These are phyloP conservation scores for Beauveria medogensis DNA, from an alignment of 2,329 filamentous ascomycete species.

Conservation along the genomic window DNA sequence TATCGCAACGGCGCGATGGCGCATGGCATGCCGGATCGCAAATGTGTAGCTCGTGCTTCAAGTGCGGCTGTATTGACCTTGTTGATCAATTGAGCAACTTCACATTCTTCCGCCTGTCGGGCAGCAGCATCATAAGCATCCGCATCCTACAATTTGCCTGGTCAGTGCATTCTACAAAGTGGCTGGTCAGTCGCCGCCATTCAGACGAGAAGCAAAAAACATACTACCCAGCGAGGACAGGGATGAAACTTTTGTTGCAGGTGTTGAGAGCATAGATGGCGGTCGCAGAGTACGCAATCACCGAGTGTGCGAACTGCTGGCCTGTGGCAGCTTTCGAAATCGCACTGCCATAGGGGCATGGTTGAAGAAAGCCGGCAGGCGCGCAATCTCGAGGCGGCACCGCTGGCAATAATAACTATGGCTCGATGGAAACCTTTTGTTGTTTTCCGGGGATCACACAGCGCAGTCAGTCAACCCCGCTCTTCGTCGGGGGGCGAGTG, in stretches of 20 bases:
- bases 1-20: constrained; percentile 28
- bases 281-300: constrained; percentile 31
- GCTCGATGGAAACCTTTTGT: background rate
- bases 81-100: constrained; percentile 25
- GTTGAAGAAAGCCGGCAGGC: background rate
- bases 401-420: background rate
- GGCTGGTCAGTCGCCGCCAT: constrained; percentile 9
- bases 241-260: constrained; percentile 23
- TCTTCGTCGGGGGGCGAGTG: too few relatives aligned
- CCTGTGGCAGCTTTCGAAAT: constrained; percentile 22
- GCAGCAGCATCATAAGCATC: constrained; percentile 25
- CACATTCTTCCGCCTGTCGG: constrained; percentile 24
- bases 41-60: constrained; percentile 24
- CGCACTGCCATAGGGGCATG: constrained; percentile 28
- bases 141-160: constrained; percentile 23
- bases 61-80: constrained; percentile 30
- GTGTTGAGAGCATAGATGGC: constrained; percentile 29
- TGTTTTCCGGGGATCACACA: too few relatives aligned
- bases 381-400: background rate
- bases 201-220: constrained; percentile 13
- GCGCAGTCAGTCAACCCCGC: too few relatives aligned
- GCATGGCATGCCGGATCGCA: constrained; percentile 28
- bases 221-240: constrained; percentile 30
- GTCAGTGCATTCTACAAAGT: constrained; percentile 1
- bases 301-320: constrained; percentile 27